Evolutionary conservation across 2,329 filamentous ascomycete genomes (phyloP).

Genomic region (Clonostachys rosea): DNA sequence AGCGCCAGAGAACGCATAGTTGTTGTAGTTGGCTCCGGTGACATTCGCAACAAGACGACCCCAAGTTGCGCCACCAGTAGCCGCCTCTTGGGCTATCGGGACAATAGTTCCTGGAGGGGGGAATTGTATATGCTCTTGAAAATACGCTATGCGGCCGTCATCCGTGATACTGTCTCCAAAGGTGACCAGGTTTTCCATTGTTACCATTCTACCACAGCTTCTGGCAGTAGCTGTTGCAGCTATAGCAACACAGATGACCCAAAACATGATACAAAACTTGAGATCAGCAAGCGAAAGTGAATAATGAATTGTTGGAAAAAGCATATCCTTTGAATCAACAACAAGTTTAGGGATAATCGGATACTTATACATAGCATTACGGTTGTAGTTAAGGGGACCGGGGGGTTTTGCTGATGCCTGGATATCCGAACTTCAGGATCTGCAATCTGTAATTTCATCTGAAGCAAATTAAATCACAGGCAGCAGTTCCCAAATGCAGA

Average conservation of each 20-base stretch:
- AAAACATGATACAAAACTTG: not conserved
- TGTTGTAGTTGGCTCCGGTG: constrained; percentile 50
- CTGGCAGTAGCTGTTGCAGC: no score
- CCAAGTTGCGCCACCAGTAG: constrained; percentile 66
- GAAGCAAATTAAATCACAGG: no score
- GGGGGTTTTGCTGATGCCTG: no score
- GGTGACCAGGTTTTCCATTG: constrained; percentile 56
- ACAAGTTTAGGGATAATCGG: no score
- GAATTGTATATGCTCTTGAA: constrained; percentile 52
- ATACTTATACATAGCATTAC: no score
- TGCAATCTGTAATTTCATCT: no score
- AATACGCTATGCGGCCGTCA: constrained; percentile 62
- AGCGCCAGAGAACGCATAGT: constrained; percentile 71
- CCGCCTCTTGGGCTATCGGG: constrained; percentile 28
- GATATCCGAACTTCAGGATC: no score
- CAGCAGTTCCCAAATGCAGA: no score
- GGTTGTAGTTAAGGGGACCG: no score
- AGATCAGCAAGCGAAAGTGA: not conserved
- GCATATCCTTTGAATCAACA: not conserved
- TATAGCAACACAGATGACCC: no score
- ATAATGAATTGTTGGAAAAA: not conserved
- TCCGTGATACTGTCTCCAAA: constrained; percentile 79
- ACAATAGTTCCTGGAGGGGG: constrained; percentile 57
- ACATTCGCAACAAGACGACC: constrained; percentile 59
- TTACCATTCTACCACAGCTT: no score